Conservation (phyloP, 345 rosid genomes). For the Salix suchowensis region DNA sequence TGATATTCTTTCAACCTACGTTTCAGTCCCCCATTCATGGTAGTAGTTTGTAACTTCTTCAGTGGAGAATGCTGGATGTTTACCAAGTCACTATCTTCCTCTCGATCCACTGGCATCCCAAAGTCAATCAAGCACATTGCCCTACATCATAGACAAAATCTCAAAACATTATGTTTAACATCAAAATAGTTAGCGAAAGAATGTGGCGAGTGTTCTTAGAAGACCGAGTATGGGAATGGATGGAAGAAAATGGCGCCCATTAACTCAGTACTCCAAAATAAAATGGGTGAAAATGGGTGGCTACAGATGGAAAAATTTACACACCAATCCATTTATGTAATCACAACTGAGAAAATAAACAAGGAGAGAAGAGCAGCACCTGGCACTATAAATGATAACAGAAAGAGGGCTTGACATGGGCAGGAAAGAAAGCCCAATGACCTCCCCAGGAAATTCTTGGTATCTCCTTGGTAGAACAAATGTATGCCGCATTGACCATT, state of each 20-base stretch:
- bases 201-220: not conserved
- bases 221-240: not conserved
- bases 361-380: conserved; percentile 39
- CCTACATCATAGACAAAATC: conserved; percentile 36
- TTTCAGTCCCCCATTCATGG: conserved; percentile 45
- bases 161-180: not conserved
- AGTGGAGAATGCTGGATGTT: conserved; percentile 38
- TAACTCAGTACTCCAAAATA: not conserved
- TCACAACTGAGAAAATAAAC: not conserved
- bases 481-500: conserved; percentile 71
- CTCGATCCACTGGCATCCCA: conserved; percentile 67
- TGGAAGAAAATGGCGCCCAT: not conserved
- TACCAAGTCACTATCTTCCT: conserved; percentile 46
- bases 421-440: conserved; percentile 77
- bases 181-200: not conserved
- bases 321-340: not conserved
- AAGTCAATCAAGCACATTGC: conserved; percentile 86
- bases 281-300: not conserved
- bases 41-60: conserved; percentile 39
- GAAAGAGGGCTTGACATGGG: conserved; percentile 51
- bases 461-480: conserved; percentile 65
- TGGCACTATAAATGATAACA: conserved; percentile 74
- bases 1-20: conserved; percentile 45
- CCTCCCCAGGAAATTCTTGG: conserved; percentile 96
- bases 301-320: not conserved